Evolutionary conservation across 371 early-diverging fungal species (phyloP), one percentile per base, ranked within the genome.

Genomic region (Actinomucor elegans): DNA sequence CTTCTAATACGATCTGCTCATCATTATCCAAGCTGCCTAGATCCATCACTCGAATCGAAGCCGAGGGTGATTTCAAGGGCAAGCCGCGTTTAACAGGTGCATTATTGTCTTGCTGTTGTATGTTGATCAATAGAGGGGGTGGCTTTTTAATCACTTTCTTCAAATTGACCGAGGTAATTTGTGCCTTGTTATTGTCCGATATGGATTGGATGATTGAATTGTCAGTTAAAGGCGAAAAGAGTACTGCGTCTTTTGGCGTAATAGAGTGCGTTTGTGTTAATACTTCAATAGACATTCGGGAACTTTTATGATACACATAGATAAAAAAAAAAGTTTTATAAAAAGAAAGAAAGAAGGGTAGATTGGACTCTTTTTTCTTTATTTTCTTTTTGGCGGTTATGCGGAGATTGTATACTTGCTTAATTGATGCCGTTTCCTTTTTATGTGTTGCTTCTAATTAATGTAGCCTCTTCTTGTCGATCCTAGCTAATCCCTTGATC

Each of bases 21-120:
- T 70, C 74, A 17, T 55, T 51, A 48, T 65, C 55, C 33, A 73
- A 45, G 28, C 58, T 55, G 17, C 66, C 67, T 20, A 73, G 35
- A 49, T 62, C 64, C 46, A 58, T 38, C 4, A 51, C 9, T 24
- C 46, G 43, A 0, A 38, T 27, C 1, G 50, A 44, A 10, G 27
- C 11, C 23, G 50, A 27, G 24, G 57, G 57, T 12, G 57, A 57
- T 31, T 36, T 45, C 23, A 54, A 7, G n/a, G 35, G 33, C 1
- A 18, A 6, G 15, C n/a, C n/a, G 2, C 33, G 47, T 21, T 47
- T 32, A 14, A 21, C 6, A 32, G 33, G 34, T 5, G 47, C 15
- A 38, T 36, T 37, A 4, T 29, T 26, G 5, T 29, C 28, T 4
- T 49, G 20, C 4, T 49, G 24, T 14, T 49, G 49, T 15, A 49